Base-by-base conservation (phyloP, 371 early-diverging fungal species). In the Rhizopus microsporus region DNA sequence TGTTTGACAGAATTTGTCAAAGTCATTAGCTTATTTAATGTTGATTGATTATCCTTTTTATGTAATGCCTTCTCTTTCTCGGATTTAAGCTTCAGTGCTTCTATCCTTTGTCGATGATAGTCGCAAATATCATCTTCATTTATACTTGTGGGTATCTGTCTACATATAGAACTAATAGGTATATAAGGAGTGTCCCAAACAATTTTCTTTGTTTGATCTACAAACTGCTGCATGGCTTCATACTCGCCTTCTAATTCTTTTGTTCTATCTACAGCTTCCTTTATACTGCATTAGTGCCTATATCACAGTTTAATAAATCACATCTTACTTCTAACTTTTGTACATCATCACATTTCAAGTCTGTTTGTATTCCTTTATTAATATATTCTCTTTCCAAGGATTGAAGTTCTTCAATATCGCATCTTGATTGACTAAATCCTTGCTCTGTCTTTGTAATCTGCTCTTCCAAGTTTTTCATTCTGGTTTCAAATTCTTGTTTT, bases 131-230 rank as follows among this genome's bases (percentile, higher is more conserved):
- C 54, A 12, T 49, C 43, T n/a, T 39, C n/a, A 35, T 48, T 23
- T 17, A 40, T n/a, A 10, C 31, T 30, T 16, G 58, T 49, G 5
- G 58, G 54, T 44, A 58, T n/a, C 32, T 63, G 54, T 63, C 58
- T 54, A 31, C 63, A 63, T 16, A 54, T 45, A 1, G 49, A 42
- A 7, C 44, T 23, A 35, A 57, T 29, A 7, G 58, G 38, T 35
- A 58, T 43, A 57, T 58, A 58, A 5, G 54, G 49, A 10, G 53
- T 49, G 32, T 58, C 51, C 63, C 63, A 63, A 30, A 63, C 34
- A 31, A 63, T 45, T 0, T 54, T 45, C 12, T 49, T 53, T 0
- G 63, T 54, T 35, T 50, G 38, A 13, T 63, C 31, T 33, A 49
- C 49, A 44, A 44, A 53, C 3, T 54, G 47, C 23, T 54, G 12